Base-by-base conservation (phyloP, 2,329 filamentous ascomycete genomes). In the Cadophora luteo-olivacea region DNA sequence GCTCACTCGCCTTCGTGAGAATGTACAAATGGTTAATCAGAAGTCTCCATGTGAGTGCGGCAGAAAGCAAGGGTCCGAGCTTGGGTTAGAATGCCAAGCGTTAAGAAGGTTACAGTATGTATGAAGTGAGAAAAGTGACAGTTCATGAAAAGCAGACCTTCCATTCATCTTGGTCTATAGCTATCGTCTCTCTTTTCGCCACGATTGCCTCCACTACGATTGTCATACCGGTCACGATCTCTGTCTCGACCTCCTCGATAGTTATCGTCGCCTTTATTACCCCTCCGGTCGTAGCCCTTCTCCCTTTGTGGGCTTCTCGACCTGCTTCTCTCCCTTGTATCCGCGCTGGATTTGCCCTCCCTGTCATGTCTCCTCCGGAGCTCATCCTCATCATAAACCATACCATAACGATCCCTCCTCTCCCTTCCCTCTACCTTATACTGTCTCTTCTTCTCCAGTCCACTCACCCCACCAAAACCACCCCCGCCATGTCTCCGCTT, bases 381-480 rank as follows among this genome's bases (percentile, higher is more conserved):
- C 69, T 92, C 90, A 64, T 91, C 87, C 65, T 91, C 89, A 69
- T 93, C 91, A 77, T 97, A 92, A 0, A 97, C 89, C 88, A 97
- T 94, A 65, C 87, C 86, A 77, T 97, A 97, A 29, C 85, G 83
- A 63, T 85, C 82, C 66, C 80, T 80, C 36, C 78, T 77, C 51
- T 77, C 74, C 11, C 78, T 73, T 36, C 76, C 76, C 12, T 69
- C 65, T 32, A 88, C 87, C 70, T 93, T 87, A 78, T 98, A 99
- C 75, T 98, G 96, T 67, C 92, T 88, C 81, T 92, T 92, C 84
- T 94, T 96, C 82, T 98, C 94, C 68, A 99, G 83, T 71, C 91
- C 91, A 67, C 90, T 88, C 38, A 98, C 92, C 68, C 96, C 96
- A 72, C 96, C 96, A 83, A 97, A 99, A 7, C 96, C 96, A 64